These are phyloP conservation scores for Metarhizium anisopliae DNA, from an alignment of 2,329 filamentous ascomycete species.

Conservation along the genomic window DNA sequence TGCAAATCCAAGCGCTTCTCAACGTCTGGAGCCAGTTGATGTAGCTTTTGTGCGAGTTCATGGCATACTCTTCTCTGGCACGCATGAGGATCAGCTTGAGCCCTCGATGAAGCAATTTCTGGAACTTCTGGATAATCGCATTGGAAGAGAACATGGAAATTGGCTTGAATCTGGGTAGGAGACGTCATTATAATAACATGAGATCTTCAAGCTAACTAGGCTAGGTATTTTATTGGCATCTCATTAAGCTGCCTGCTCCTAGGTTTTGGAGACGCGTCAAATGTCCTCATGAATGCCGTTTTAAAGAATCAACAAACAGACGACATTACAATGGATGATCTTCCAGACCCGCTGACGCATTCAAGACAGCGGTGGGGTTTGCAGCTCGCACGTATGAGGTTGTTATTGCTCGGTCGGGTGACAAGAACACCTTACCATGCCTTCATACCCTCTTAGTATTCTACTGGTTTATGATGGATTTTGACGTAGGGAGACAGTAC, in stretches of 20 bases:
- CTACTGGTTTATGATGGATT: slow-evolving; percentile 33
- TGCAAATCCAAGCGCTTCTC: slow-evolving; percentile 5
- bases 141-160: slow-evolving; percentile 36
- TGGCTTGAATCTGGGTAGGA: slow-evolving; percentile 41
- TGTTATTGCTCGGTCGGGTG: slow-evolving; percentile 42
- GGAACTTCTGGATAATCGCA: slow-evolving; percentile 44
- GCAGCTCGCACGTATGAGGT: slow-evolving; percentile 34
- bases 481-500: slow-evolving; percentile 2
- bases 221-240: slow-evolving; percentile 24
- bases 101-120: slow-evolving; percentile 34
- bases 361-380: slow-evolving; percentile 31
- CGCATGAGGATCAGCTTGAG: slow-evolving; percentile 34
- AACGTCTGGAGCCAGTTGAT: slow-evolving; percentile 35
- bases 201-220: slow-evolving; percentile 1
- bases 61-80: slow-evolving; percentile 52
- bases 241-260: slow-evolving; percentile 22
- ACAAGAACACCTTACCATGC: slow-evolving; percentile 52
- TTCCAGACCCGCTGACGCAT: slow-evolving; percentile 13
- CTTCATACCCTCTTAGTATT: slow-evolving; percentile 55
- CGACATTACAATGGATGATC: no score
- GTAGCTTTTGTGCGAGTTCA: slow-evolving; percentile 54
- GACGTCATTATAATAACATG: background rate
- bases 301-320: slow-evolving; percentile 11
- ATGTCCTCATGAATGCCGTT: slow-evolving; percentile 34
- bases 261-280: slow-evolving; percentile 30